Base-by-base conservation (phyloP, 1,139 yeast species). In the Suhomyces kunorum region DNA sequence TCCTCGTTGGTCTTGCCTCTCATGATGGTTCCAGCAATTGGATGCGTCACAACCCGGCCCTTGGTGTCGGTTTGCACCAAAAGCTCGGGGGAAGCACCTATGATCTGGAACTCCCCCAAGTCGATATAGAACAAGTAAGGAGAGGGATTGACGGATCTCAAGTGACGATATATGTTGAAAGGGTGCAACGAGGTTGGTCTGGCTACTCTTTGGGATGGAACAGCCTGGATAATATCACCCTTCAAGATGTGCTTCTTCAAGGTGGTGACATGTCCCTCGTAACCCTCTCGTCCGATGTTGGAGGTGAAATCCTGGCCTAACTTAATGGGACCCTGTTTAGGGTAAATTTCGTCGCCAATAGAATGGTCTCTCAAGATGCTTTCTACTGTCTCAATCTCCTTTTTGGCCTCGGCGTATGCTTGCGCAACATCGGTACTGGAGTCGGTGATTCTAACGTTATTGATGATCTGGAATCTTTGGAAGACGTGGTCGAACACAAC, bases 181-280 rank as follows among this genome's bases (percentile, higher is more conserved):
- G 98, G 98, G 60, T 92, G 98, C 53, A 92, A 73, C 5, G 90
- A 81, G 0, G 98, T 92, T 27, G 96, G 96, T 62, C 97, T 82
- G 5, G 95, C 89, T 22, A 92, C 89, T 58, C 98, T 77, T 69
- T 92, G 98, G 1, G 97, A 89, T 7, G 98, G 98, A 13, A 92
- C 98, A 1, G 96, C 97, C 64, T 92, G 98, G 65, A 92, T 87
- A 42, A 92, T 87, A 58, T 92, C 98, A 40, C 98, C 98, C 53
- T 80, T 79, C 53, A 83, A 67, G 53, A 92, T 92, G 56, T 92
- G 97, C 34, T 80, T 65, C 58, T 88, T 89, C 55, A 92, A 75
- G 9, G 67, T 74, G 19, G 73, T 63, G 30, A 92, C 98, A 61
- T 87, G 95, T 33, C 55, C 56, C 63, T 92, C 96, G 59, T 92